These are phyloP conservation scores for Auricularia auricula-judae DNA, from an alignment of 768 basidiomycete genomes.

Conservation along the genomic window DNA sequence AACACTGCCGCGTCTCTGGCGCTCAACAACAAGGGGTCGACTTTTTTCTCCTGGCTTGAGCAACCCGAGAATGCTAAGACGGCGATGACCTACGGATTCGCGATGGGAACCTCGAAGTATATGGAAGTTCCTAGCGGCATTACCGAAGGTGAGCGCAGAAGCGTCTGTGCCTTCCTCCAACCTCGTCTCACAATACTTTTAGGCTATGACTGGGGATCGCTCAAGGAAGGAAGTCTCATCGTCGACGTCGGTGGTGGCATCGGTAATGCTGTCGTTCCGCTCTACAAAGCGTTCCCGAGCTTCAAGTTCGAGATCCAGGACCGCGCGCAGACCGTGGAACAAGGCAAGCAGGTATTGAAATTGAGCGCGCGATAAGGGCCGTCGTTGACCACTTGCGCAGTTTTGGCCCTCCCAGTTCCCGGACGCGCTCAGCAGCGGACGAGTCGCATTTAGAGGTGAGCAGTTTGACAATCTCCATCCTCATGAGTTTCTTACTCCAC, in stretches of 20 bases:
- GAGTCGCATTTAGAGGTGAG: constrained; percentile 36
- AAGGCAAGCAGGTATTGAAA: constrained; percentile 11
- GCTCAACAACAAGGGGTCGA: constrained; percentile 7
- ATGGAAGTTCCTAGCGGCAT: constrained; percentile 23
- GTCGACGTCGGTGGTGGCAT: constrained; percentile 27
- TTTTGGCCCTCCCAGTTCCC: constrained; percentile 1
- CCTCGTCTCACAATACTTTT: background rate
- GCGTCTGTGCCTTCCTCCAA: background rate
- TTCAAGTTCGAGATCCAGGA: constrained; percentile 22
- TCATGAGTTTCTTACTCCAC: background rate
- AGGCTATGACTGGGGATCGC: constrained; percentile 19
- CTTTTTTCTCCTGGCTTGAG: constrained; percentile 68
- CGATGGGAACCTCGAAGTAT: constrained; percentile 55
- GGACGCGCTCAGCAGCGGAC: constrained; percentile 2
- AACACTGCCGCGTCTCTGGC: background rate
- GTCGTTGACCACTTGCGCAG: background rate
- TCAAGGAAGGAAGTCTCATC: constrained; percentile 14
- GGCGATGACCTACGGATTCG: constrained; percentile 59
- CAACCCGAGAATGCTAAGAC: constrained; percentile 39
- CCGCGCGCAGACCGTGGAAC: constrained; percentile 14
- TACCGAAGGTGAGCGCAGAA: background rate
- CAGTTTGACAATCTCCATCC: constrained; percentile 19
- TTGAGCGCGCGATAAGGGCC: background rate
- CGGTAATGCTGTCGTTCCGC: constrained; percentile 14
- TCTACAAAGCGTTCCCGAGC: constrained; percentile 15